Base-by-base conservation (phyloP, 177 flowering plant species). In the Telopea speciosissima region DNA sequence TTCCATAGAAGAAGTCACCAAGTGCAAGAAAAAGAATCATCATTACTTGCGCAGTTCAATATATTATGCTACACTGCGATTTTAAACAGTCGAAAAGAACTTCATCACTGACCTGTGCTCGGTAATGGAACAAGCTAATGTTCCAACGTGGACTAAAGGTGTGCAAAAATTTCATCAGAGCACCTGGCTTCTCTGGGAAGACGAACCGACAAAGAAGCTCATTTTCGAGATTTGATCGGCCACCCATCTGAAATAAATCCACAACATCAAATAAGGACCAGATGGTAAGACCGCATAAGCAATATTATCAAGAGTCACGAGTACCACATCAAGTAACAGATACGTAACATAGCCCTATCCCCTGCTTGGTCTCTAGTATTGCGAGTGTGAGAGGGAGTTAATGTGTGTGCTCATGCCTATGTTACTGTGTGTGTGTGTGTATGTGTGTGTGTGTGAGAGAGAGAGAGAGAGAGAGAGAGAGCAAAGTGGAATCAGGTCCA, bases 91-190 rank as follows among this genome's bases (percentile, higher is more conserved):
- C 60, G 16, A 59, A 52, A 69, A 17, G 12, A 65, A 66, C 44
- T 23, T 26, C 10, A 31, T 21, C 71, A 25, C 79, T 16, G 16
- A 96, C 99, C 97, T 91, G 87, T 54, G 82, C 86, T 70, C 97
- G 95, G 77, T 96, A 96, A 77, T 93, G 99, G 84, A 96, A 93
- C 83, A 96, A 84, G 75, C 85, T 93, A 74, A 96, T 93, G 79
- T 89, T 93, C 99, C 99, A 96, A 45, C 88, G 86, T 22, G 98
- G 99, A 74, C 98, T 91, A 67, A 96, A 87, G 36, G 87, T 73
- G 71, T 93, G 87, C 82, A 96, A 83, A 69, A 96, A 96, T 71
- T 91, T 89, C 93, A 88, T 83, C 73, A 93, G 81, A 70, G 98
- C 87, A 75, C 99, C 98, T 1, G 99, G 96, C 74, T 90, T 85